A percentile compares a stretch with the other conserved stretches of the same genome.
Conservation (phyloP, 208 protist species). For the Borovskyia barvae region DNA sequence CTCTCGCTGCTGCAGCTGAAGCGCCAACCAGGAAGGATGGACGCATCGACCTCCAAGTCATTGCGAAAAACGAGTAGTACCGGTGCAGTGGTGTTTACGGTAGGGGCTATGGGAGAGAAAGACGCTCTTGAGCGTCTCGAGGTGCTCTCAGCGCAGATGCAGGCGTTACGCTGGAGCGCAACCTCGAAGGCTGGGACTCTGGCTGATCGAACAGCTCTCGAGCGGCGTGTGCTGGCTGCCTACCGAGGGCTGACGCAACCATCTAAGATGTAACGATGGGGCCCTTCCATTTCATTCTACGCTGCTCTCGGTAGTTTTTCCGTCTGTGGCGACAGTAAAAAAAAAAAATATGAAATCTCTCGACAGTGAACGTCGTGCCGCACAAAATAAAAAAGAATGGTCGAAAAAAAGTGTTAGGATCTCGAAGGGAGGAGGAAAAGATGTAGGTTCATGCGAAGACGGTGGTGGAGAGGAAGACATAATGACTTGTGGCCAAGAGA, state of each 20-base stretch:
- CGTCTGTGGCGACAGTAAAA: too few species aligned
- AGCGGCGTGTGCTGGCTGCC: slow-evolving; percentile 16
- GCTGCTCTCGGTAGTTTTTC: too few species aligned
- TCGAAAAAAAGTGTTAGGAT: neutral
- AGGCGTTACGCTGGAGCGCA: slow-evolving; percentile 27
- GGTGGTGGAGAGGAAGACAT: too few species aligned
- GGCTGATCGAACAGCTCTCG: slow-evolving; percentile 9
- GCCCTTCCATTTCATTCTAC: neutral
- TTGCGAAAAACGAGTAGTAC: slow-evolving; percentile 2
- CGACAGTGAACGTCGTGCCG: too few species aligned
- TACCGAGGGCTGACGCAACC: slow-evolving; percentile 22
- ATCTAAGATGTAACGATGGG: slow-evolving; percentile 18
- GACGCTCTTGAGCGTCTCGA: slow-evolving; percentile 21
- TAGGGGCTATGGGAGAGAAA: slow-evolving; percentile 7
- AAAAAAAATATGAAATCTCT: too few species aligned
- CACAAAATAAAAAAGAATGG: too few species aligned
- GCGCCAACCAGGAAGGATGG: slow-evolving; percentile 1
- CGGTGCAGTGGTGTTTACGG: slow-evolving; percentile 8
- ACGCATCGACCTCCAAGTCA: neutral
- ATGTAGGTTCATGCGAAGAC: too few species aligned
- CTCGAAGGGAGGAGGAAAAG: too few species aligned
- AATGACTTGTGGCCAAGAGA: too few species aligned
- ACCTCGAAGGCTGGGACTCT: neutral
- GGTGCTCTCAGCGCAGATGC: slow-evolving; percentile 22
- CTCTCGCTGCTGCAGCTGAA: slow-evolving; percentile 19